Evolutionary conservation across 2,329 filamentous ascomycete species (phyloP).

Genomic region (Ilyonectria sp.): DNA sequence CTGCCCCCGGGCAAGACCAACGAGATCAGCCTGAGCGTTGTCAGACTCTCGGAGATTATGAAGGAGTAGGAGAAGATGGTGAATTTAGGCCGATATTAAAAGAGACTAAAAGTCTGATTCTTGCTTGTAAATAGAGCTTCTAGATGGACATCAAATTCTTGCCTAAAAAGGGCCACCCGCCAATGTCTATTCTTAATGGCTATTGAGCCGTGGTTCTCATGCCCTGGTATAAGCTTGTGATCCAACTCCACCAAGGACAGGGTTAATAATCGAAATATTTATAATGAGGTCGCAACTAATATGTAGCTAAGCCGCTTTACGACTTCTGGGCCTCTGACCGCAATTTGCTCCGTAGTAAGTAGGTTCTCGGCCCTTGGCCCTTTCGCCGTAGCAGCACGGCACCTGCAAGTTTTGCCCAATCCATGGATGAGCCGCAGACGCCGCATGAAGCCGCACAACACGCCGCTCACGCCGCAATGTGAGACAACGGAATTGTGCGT

Average conservation of each 20-base stretch:
- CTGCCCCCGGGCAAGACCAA: constrained; percentile 64
- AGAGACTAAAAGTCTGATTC: neutral
- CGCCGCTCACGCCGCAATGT: constrained; percentile 20
- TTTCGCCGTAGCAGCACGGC: too few relatives aligned
- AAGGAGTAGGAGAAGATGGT: constrained; percentile 33
- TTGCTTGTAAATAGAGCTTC: constrained; percentile 4
- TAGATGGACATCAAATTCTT: neutral
- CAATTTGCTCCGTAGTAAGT: neutral
- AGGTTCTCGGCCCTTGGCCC: neutral
- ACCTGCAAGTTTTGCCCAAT: neutral
- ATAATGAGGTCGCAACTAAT: neutral
- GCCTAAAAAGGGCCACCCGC: neutral
- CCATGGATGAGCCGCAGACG: constrained; percentile 5
- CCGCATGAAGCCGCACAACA: constrained; percentile 5
- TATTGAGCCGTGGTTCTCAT: too few relatives aligned
- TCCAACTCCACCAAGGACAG: neutral
- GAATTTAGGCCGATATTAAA: neutral
- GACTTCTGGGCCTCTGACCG: neutral
- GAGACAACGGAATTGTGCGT: neutral
- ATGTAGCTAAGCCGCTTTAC: neutral
- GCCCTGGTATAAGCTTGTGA: too few relatives aligned
- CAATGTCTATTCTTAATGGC: neutral
- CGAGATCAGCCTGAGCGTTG: constrained; percentile 56
- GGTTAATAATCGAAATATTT: neutral
- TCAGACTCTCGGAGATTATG: constrained; percentile 48